Base-by-base conservation (phyloP, 805 yeast species). In the Ogataea allantospora region DNA sequence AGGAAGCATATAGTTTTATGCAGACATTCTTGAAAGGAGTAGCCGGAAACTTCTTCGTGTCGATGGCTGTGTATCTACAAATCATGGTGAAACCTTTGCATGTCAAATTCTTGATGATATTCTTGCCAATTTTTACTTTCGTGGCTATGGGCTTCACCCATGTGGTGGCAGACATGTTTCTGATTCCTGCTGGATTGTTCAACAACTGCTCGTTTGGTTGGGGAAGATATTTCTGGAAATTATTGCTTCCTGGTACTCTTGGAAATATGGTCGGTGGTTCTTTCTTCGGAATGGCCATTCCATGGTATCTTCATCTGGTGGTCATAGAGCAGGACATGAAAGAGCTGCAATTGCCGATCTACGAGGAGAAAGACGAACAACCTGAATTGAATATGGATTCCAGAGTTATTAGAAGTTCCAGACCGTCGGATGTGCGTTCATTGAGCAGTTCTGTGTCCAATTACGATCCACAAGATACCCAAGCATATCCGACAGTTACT, bases 221-320 rank as follows among this genome's bases (percentile, higher is more conserved):
- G 24, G 84, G 80, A 0, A 59, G 63, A 7, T 80, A 78, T 41
- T 77, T 82, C 8, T 85, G 93, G 95, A 84, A 78, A 54, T 62
- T 80, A 0, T 63, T 84, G 49, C 62, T 86, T 7, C 86, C 95
- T 0, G 87, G 80, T 0, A 70, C 79, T 1, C 48, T 86, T 10
- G 95, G 95, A 0, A 86, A 86, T 55, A 74, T 80, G 1, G 68
- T 86, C 20, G 95, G 95, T n/a, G 95, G 95, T 0, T 55, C 72
- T 0, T 66, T 75, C 20, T 86, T 86, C 56, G 80, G 81, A 5
- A 50, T 79, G 3, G 66, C 74, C 0, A 60, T 83, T 8, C 88
- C 93, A 7, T 86, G 78, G 74, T 86, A 83, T 51, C 65, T 82
- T 43, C 95, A 86, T 55, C 53, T 86, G 33, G 70, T 75, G 14